Evolutionary conservation across 495 filamentous ascomycete genomes (phyloP), one percentile per base, ranked within the genome.

Genomic region (Oleoguttula mirabilis): DNA sequence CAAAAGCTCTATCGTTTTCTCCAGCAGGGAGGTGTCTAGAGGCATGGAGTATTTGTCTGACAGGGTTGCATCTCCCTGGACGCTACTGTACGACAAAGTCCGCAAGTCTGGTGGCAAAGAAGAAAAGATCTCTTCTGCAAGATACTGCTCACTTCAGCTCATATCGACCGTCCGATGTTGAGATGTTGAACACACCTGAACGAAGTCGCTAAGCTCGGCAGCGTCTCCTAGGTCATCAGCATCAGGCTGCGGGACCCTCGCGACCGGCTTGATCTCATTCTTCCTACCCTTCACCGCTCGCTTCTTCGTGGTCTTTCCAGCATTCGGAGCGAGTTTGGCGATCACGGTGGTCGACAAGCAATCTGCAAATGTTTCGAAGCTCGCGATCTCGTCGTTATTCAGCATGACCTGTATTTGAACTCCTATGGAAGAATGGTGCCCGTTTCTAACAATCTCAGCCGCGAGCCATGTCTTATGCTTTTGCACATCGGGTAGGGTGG

Each of bases 141-240:
- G 69, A 67, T 86, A 88, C 69, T 84, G 47, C 19, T 24, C n/a
- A 28, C 7, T 28, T n/a, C 25, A 28, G 25, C 12, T 25, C 24
- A 25, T 4, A 21, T 21, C 28, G n/a, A 22, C 11, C 31, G 23
- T 11, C 21, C 3, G 24, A 24, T 36, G 32, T 17, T 17, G 17
- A 32, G n/a, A n/a, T n/a, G 15, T 32, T 27, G 35, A 11, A 48
- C 47, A 35, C 67, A 75, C 73, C 48, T 78, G 71, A 21, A 77
- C 75, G 56, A 88, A 90, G 4, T 88, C 84, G 32, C 68, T 70
- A 21, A 88, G 61, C 36, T 86, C 84, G 43, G 77, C 78, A 7
- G 74, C 72, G 52, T 76, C 69, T 38, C 55, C 54, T 10, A 33
- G n/a, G 22, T 39, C 51, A 23, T 43, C 43, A 6, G 14, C 31